Evolutionary conservation across 768 basidiomycete genomes (phyloP).

Genomic region (Suillus paluster): DNA sequence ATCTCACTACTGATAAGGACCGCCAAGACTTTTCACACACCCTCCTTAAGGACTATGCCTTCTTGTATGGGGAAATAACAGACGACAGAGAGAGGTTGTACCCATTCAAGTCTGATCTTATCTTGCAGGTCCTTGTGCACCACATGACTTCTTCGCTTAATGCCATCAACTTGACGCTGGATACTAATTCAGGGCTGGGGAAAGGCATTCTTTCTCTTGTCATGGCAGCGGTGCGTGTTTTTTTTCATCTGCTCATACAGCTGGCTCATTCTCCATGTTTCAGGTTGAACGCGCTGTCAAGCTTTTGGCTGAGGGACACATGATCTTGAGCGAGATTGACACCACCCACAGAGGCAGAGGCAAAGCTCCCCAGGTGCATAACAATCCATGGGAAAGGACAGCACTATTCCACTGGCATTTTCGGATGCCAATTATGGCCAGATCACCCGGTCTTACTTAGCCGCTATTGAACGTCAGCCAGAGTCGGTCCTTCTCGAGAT

Average conservation of each 20-base stretch:
- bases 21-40: not conserved
- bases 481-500: not conserved
- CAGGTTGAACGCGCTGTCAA: not conserved
- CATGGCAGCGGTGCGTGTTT: not conserved
- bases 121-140: slow-evolving; percentile 3
- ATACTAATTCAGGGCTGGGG: not conserved
- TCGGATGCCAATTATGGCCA: slow-evolving; percentile 1
- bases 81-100: not conserved
- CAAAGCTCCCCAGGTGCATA: not conserved
- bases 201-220: not conserved
- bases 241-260: not conserved
- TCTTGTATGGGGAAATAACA: slow-evolving; percentile 4
- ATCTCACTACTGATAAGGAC: not conserved
- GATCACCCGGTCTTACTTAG: not conserved
- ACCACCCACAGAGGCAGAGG: not conserved
- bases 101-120: not conserved
- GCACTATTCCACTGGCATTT: not conserved
- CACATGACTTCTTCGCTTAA: not conserved
- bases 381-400: not conserved
- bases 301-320: not conserved
- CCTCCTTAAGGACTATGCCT: no score
- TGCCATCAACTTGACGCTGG: not conserved
- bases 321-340: not conserved
- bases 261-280: not conserved
- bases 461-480: not conserved